Evolutionary conservation across 31 red algal species (phyloP).

Genomic region (Odonthalia washingtoniensis): DNA sequence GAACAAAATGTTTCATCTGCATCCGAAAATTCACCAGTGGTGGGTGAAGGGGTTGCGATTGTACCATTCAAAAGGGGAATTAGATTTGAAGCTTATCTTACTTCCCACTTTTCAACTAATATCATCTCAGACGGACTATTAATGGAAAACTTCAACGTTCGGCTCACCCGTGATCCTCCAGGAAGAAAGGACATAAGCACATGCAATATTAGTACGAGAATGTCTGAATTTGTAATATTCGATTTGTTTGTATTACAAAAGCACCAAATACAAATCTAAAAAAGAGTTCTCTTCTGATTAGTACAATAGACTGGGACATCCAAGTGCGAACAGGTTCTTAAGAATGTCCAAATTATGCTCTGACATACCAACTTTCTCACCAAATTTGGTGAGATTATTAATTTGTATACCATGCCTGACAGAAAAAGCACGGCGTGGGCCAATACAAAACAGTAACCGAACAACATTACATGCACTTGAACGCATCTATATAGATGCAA

Average conservation of each 20-base stretch:
- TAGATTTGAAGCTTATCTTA: slow-evolving; percentile 16
- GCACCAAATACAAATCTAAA: too few relatives aligned
- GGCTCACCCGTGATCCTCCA: too few relatives aligned
- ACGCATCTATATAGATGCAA: slow-evolving; percentile 2
- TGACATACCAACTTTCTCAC: background rate
- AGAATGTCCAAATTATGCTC: background rate
- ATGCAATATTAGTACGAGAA: too few relatives aligned
- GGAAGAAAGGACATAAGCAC: too few relatives aligned
- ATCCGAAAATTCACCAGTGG: background rate
- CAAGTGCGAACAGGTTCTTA: background rate
- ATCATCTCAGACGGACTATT: background rate
- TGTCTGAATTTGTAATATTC: too few relatives aligned
- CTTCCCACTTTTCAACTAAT: background rate
- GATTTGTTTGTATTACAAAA: too few relatives aligned
- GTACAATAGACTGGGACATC: background rate
- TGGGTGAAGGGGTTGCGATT: slow-evolving; percentile 25
- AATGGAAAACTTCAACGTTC: slow-evolving; percentile 12
- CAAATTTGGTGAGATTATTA: background rate
- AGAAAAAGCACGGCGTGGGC: background rate
- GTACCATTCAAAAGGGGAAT: background rate
- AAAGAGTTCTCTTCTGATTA: too few relatives aligned
- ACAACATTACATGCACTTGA: background rate
- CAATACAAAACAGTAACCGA: background rate
- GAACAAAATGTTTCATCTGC: slow-evolving; percentile 3
- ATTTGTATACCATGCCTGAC: background rate